Percentiles rank a stretch among this genome's conserved stretches.
These are phyloP conservation scores for Aspergillus sp. DNA, from an alignment of 2,329 filamentous ascomycete genomes.

Conservation along the genomic window DNA sequence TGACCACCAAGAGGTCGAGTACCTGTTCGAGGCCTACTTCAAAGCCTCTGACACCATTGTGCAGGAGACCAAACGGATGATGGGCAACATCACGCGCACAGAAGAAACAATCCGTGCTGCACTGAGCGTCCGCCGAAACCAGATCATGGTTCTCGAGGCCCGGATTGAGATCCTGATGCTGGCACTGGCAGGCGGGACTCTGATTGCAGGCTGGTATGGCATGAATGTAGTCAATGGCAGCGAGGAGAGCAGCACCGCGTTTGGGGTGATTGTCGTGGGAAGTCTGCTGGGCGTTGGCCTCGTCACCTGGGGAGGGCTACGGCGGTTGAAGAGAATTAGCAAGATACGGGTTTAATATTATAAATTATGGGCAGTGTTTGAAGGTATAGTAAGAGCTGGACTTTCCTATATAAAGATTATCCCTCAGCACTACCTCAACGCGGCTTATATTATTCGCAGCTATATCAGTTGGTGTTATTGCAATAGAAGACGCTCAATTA, in stretches of 20 bases:
- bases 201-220: conserved; percentile 37
- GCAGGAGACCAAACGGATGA: conserved; percentile 27
- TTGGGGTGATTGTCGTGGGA: neutral
- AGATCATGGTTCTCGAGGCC: conserved; percentile 41
- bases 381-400: no score
- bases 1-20: conserved; percentile 40
- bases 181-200: conserved; percentile 34
- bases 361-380: no score
- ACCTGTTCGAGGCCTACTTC: conserved; percentile 39
- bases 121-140: conserved; percentile 37
- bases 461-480: no score
- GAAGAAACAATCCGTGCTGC: conserved; percentile 34
- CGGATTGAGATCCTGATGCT: conserved; percentile 39
- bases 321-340: neutral
- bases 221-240: conserved; percentile 41
- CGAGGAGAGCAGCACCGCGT: conserved; percentile 26
- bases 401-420: no score
- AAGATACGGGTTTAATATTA: neutral
- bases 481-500: no score
- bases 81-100: conserved; percentile 31
- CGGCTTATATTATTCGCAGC: no score
- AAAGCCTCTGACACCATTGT: conserved; percentile 36
- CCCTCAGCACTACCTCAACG: no score
- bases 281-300: neutral
- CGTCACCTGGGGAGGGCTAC: neutral